Evolutionary conservation across 495 filamentous ascomycete species (phyloP).

Genomic region (Tuber melanosporum): DNA sequence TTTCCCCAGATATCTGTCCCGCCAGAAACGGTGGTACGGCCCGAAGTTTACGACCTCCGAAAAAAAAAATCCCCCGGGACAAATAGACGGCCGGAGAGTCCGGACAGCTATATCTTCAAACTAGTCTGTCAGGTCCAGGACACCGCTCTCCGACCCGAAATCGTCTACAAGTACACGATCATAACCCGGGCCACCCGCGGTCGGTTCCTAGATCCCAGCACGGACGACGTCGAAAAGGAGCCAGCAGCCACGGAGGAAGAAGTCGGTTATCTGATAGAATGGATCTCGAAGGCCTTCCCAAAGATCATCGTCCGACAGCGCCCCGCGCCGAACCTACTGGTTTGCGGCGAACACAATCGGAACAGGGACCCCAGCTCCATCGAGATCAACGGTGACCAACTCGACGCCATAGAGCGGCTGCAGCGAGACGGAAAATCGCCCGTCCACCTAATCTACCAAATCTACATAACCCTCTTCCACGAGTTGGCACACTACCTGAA

Average conservation of each 20-base stretch:
- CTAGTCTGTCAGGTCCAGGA: not conserved
- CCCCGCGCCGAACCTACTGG: not conserved
- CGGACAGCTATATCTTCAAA: not conserved
- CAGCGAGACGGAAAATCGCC: not conserved
- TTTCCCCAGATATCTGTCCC: not conserved
- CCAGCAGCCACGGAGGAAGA: conserved; percentile 9
- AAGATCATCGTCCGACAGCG: not conserved
- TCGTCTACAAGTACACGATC: not conserved
- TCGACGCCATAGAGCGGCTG: conserved; percentile 15
- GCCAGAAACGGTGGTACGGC: not conserved
- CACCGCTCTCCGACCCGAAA: not conserved
- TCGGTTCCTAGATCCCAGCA: not conserved
- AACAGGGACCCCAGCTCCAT: not conserved
- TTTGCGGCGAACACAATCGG: not conserved
- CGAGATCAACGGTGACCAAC: not conserved
- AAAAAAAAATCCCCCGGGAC: not conserved
- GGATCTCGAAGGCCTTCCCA: conserved; percentile 19
- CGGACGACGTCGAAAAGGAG: conserved; percentile 24
- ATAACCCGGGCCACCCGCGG: not conserved
- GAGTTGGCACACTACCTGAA: conserved; percentile 23
- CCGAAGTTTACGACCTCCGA: not conserved
- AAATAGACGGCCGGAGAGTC: not conserved
- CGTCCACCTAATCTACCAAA: conserved; percentile 15
- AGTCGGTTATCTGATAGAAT: conserved; percentile 12
- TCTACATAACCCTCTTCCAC: conserved; percentile 19